Conservation (phyloP, 2,329 filamentous ascomycete genomes). For the Xylaria sp. region DNA sequence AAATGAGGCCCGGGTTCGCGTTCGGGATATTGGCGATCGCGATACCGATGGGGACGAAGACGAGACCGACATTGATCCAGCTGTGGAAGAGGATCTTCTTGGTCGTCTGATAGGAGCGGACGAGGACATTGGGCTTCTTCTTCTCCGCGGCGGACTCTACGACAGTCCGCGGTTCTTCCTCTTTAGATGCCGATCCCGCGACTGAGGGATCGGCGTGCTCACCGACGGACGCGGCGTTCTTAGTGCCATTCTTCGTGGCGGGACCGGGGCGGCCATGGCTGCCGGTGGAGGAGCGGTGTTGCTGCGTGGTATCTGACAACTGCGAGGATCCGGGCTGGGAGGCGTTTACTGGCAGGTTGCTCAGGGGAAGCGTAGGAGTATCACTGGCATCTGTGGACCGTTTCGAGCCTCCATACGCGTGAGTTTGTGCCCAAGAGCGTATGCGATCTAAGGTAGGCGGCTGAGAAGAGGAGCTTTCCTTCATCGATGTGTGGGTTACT, state of each 20-base stretch:
- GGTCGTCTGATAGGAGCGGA: constrained; percentile 44
- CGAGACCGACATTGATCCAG: constrained; percentile 70
- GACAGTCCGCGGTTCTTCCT: constrained; percentile 54
- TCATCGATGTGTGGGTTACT: constrained; percentile 48
- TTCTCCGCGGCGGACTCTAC: constrained; percentile 37
- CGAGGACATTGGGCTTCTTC: constrained; percentile 30
- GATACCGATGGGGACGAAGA: constrained; percentile 77
- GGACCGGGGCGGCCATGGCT: constrained; percentile 19
- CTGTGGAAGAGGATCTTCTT: constrained; percentile 62
- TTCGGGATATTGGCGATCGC: constrained; percentile 50
- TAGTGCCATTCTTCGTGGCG: constrained; percentile 21
- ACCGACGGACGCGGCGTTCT: constrained; percentile 25
- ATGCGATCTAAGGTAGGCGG: constrained; percentile 51
- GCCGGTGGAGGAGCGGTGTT: constrained; percentile 20
- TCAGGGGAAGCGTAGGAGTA: constrained; percentile 39
- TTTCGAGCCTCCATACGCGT: constrained; percentile 50
- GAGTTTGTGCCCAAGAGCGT: constrained; percentile 50
- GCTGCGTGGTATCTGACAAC: constrained; percentile 18
- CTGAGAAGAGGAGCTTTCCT: constrained; percentile 50
- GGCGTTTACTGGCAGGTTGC: constrained; percentile 26
- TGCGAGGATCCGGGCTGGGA: constrained; percentile 17
- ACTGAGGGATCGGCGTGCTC: constrained; percentile 34
- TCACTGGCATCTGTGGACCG: constrained; percentile 34
- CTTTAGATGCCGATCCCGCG: constrained; percentile 38
- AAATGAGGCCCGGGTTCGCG: constrained; percentile 57